Evolutionary conservation across 306 rosid genomes (phyloP).

Genomic region (Cucurbita moschata): DNA sequence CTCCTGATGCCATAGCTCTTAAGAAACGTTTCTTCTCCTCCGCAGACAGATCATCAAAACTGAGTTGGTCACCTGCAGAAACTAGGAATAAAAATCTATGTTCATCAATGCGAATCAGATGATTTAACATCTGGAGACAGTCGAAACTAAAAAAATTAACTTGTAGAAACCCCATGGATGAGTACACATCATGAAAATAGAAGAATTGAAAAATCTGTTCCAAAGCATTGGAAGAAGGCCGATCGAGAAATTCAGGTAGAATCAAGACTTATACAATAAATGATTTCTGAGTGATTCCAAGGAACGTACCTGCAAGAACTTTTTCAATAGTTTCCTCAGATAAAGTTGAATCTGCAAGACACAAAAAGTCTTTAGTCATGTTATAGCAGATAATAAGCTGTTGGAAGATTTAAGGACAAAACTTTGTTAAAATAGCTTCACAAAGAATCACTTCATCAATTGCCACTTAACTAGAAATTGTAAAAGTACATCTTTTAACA

Average conservation of each 20-base stretch:
- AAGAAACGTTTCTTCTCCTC: conserved; percentile 72
- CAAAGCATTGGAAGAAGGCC: neutral
- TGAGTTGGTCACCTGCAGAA: conserved; percentile 53
- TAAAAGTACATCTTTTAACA: no score
- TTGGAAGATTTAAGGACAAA: neutral
- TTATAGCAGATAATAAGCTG: neutral
- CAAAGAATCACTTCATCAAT: neutral
- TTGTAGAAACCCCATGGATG: neutral
- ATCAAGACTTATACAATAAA: neutral
- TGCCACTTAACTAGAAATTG: no score
- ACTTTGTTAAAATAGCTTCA: neutral
- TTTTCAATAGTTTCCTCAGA: conserved; percentile 55
- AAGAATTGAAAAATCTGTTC: neutral
- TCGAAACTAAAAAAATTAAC: neutral
- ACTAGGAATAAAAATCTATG: neutral
- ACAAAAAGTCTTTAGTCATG: conserved; percentile 7
- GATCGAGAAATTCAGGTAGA: neutral
- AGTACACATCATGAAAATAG: neutral
- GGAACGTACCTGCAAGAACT: conserved; percentile 42
- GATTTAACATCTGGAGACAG: neutral
- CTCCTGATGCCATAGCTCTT: conserved; percentile 78
- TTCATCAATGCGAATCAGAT: conserved; percentile 11
- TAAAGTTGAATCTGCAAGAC: conserved; percentile 34
- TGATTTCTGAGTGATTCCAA: neutral
- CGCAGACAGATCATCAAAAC: conserved; percentile 55